phyloP scores from a whole-genome alignment of 176 grass and related monocot genomes.

The Avena insularis region DNA sequence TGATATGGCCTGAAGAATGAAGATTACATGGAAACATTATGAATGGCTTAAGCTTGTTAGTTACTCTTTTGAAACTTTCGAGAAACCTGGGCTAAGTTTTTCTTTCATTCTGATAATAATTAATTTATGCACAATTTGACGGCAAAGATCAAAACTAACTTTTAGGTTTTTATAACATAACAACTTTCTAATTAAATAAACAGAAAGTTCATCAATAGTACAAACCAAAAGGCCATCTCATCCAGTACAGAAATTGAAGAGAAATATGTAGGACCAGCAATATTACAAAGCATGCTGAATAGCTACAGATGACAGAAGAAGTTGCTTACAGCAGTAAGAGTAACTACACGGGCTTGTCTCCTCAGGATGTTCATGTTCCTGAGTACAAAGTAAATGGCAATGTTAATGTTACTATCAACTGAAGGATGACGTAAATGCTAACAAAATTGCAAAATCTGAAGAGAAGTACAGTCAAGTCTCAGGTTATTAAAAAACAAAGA shows the following conservation, averaged over 20 bases:
- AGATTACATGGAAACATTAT: conserved; percentile 29
- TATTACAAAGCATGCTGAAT: conserved; percentile 39
- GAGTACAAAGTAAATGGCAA: conserved; percentile 44
- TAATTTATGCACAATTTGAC: conserved; percentile 6
- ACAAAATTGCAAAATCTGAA: background rate
- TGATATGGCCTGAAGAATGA: background rate
- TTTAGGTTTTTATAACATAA: conserved; percentile 28
- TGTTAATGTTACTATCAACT: background rate
- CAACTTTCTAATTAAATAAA: background rate
- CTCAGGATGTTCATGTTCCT: conserved; percentile 94
- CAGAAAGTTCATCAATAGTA: conserved; percentile 19
- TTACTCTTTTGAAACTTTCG: conserved; percentile 26
- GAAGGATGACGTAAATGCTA: conserved; percentile 11
- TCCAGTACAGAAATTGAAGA: conserved; percentile 13
- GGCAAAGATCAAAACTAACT: conserved; percentile 8
- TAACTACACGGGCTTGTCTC: conserved; percentile 57
- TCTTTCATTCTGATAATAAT: background rate
- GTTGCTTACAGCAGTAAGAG: conserved; percentile 87
- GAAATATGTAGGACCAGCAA: conserved; percentile 24
- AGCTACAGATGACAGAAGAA: conserved; percentile 39
- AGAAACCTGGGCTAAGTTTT: background rate
- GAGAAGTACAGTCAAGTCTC: background rate
- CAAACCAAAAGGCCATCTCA: conserved; percentile 4
- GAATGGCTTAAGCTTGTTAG: conserved; percentile 18
- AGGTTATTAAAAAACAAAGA: conserved; percentile 5